Conservation (phyloP, 2,329 filamentous ascomycete species). For the Fusarium fracticaudum region DNA sequence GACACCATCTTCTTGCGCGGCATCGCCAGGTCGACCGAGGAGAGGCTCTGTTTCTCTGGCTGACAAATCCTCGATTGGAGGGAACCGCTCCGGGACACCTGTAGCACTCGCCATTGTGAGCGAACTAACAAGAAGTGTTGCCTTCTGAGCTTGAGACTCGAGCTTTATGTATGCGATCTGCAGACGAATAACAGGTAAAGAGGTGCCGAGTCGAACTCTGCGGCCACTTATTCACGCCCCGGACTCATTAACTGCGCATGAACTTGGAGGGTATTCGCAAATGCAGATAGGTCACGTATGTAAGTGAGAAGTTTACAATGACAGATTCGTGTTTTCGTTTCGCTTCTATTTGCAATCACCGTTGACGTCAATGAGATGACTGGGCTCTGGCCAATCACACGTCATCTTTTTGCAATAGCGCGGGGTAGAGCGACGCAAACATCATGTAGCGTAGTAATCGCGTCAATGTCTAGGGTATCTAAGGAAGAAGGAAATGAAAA, state of each 20-base stretch:
- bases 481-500: not conserved
- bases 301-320: slow-evolving; percentile 4
- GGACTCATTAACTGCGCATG: not conserved
- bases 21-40: slow-evolving; percentile 72
- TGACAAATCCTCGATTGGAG: slow-evolving; percentile 41
- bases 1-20: slow-evolving; percentile 71
- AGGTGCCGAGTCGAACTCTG: not conserved
- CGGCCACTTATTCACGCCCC: not conserved
- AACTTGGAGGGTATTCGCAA: not conserved
- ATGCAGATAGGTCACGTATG: not conserved
- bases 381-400: slow-evolving; percentile 39
- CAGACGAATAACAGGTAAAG: not conserved
- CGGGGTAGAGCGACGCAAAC: slow-evolving; percentile 28
- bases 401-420: slow-evolving; percentile 37
- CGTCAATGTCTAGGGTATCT: slow-evolving; percentile 23
- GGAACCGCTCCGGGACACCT: slow-evolving; percentile 66
- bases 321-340: slow-evolving; percentile 6
- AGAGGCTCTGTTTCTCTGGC: slow-evolving; percentile 54
- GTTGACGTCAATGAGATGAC: slow-evolving; percentile 39
- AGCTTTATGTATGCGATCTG: not conserved
- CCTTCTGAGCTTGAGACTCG: not conserved
- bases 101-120: slow-evolving; percentile 73
- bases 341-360: slow-evolving; percentile 5
- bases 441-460: slow-evolving; percentile 33
- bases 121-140: not conserved